phyloP scores from a whole-genome alignment of 371 early-diverging fungal genomes.

The Rhizopus stolonifer region DNA sequence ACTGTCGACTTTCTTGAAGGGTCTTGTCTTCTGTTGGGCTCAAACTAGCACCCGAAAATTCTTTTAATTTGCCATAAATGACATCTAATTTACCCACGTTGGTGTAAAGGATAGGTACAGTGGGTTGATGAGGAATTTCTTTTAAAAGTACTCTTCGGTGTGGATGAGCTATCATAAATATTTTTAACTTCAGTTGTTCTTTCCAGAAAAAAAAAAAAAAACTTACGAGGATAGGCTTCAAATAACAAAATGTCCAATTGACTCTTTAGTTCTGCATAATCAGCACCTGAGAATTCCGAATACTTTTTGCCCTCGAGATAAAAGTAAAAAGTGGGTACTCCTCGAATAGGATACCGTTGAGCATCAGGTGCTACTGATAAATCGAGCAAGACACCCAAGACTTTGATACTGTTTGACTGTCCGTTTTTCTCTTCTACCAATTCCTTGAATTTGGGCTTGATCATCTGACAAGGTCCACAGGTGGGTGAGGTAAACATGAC shows the following conservation, averaged over 20 bases:
- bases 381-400: conserved; percentile 70
- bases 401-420: conserved; percentile 22
- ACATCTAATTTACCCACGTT: conserved; percentile 55
- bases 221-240: conserved; percentile 70
- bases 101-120: conserved; percentile 57
- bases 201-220: neutral
- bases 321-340: conserved; percentile 72
- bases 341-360: conserved; percentile 57
- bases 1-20: conserved; percentile 21
- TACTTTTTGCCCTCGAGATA: conserved; percentile 61
- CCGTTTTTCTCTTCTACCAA: conserved; percentile 51
- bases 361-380: conserved; percentile 54
- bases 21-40: conserved; percentile 21
- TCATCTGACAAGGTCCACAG: conserved; percentile 73
- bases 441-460: conserved; percentile 70
- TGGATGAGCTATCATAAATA: conserved; percentile 57
- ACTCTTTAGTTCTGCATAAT: conserved; percentile 61
- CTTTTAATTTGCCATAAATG: conserved; percentile 57
- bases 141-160: conserved; percentile 52
- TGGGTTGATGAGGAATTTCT: conserved; percentile 35
- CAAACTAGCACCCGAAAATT: conserved; percentile 36
- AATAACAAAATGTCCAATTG: conserved; percentile 62
- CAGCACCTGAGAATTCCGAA: conserved; percentile 67
- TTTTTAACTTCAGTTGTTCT: neutral
- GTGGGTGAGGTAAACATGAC: conserved; percentile 75